Evolutionary conservation across 2,329 filamentous ascomycete species (phyloP).

Genomic region (Corinectria fuckeliana): DNA sequence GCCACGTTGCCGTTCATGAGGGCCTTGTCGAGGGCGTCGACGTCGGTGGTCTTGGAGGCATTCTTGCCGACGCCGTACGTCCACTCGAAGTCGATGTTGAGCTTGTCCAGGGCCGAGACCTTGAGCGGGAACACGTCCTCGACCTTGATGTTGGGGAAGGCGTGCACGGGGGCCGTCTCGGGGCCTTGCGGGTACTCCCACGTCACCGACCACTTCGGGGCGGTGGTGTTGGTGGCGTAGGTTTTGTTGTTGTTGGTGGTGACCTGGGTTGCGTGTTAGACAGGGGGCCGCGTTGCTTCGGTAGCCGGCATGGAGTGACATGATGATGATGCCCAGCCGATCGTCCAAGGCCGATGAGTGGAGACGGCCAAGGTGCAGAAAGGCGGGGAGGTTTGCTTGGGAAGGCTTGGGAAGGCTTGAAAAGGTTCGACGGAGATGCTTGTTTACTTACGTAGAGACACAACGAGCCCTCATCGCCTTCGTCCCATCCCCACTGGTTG

Average conservation of each 20-base stretch:
- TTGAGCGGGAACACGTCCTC: slow-evolving; percentile 52
- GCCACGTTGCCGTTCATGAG: slow-evolving; percentile 61
- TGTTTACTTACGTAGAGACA: slow-evolving; percentile 61
- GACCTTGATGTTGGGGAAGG: slow-evolving; percentile 60
- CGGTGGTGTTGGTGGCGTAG: slow-evolving; percentile 53
- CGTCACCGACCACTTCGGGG: slow-evolving; percentile 58
- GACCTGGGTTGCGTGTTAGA: slow-evolving; percentile 46
- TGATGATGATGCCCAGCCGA: not conserved
- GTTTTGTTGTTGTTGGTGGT: slow-evolving; percentile 57
- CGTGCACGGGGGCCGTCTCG: slow-evolving; percentile 56
- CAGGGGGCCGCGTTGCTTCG: not conserved
- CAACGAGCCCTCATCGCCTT: slow-evolving; percentile 47
- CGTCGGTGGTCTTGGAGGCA: slow-evolving; percentile 44
- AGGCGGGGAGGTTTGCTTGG: not conserved
- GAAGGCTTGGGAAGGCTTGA: not conserved
- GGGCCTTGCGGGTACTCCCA: slow-evolving; percentile 57
- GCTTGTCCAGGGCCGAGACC: slow-evolving; percentile 46
- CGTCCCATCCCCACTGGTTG: slow-evolving; percentile 59
- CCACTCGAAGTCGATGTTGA: slow-evolving; percentile 57
- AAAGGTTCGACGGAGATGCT: not conserved
- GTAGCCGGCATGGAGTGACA: slow-evolving; percentile 5
- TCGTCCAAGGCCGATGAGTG: not conserved
- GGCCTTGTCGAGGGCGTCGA: slow-evolving; percentile 41
- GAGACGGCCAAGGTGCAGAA: not conserved
- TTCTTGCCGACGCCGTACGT: slow-evolving; percentile 55